Evolutionary conservation across 768 basidiomycete species (phyloP), one percentile per base, ranked within the genome.

Genomic region (Suillus brevipes): DNA sequence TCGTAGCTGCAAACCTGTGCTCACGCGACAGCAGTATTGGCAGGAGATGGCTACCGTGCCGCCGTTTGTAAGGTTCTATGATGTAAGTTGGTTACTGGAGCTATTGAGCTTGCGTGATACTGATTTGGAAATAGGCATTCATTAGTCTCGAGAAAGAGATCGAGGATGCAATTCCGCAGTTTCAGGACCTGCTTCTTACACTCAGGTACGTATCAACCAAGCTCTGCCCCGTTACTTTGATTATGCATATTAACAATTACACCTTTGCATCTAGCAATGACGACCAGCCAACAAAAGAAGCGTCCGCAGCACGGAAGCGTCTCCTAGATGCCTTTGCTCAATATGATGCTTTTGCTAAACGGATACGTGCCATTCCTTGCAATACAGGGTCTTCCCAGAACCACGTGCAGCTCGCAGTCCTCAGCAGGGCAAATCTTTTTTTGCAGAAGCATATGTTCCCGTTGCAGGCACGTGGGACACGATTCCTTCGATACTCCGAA

Each of bases 361-460:
- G 89, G 38, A 93, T 99, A 71, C 87, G 88, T 62, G 81, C 80
- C 64, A 79, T 97, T 18, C 91, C 91, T 0, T 87, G 85, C 65
- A 79, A 84, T 0, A 82, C 83, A 0, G 87, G 87, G 2, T 87
- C 87, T 66, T 91, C 91, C 20, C 94, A 95, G 69, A 90, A 94
- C 64, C 86, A 90, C 43, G 84, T 99, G 8, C 94, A 97, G 75
- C 79, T 83, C 23, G 94, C 95, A 0, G 88, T 99, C 23, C 81
- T 87, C 64, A 85, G 85, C 3, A 83, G 91, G 3, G 91, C 94
- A 0, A 91, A 85, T 65, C 52, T 88, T 34, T 98, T 97, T 74
- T 78, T 99, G 67, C 90, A 93, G 73, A 93, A 90, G 71, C 88
- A 97, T 69, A 95, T 98, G 91, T 89, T 92, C 65, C 89, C 75